Evolutionary conservation across 208 protist species (phyloP), one percentile per base, ranked within the genome.

Genomic region (Strigomonas culicis): DNA sequence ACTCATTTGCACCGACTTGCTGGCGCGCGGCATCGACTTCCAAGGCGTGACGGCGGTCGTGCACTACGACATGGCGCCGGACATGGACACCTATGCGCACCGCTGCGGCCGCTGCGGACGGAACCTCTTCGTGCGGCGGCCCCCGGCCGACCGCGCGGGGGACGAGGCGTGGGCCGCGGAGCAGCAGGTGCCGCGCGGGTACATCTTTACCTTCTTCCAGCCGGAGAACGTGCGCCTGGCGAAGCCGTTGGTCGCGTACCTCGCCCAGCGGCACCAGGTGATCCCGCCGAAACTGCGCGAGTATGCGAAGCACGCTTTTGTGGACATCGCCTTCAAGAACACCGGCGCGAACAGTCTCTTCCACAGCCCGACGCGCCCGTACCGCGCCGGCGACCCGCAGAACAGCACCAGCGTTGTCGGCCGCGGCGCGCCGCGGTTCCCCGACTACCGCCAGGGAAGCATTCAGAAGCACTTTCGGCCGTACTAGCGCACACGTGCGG

Each of bases 1-100:
- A 24, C 88, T 99, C 0, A 67, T 99, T 4, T 98, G 86, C 70
- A 99, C 98, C 19, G 98, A 99, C 80, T 91, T 99, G 22, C 94
- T 98, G 22, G 98, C 98, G 2, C 90, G 99, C 44, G 97, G 94
- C 24, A 83, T 97, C 36, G 98, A 99, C 77, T 99, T 99, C 65
- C 77, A 90, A 10, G 73, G 96, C 11, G 80, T 99, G 4, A 75
- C 98, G 36, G 99, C 98, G 90, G 98, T 99, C 2, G 79, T 99
- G 43, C 91, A 99, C 70, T 90, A 98, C 47, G 98, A 99, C 79
- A 98, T 95, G 66, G 97, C 98, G 13, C 75, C 90, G 2, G 92
- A 98, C 53, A 97, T 97, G 53, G 81, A 97, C 13, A 98, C 93
- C 6, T 99, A 99, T 74, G 86, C 99, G 34, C 98, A 99, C 73